Base-by-base conservation (phyloP, 2,329 filamentous ascomycete genomes). In the Bipolaris gigantea region DNA sequence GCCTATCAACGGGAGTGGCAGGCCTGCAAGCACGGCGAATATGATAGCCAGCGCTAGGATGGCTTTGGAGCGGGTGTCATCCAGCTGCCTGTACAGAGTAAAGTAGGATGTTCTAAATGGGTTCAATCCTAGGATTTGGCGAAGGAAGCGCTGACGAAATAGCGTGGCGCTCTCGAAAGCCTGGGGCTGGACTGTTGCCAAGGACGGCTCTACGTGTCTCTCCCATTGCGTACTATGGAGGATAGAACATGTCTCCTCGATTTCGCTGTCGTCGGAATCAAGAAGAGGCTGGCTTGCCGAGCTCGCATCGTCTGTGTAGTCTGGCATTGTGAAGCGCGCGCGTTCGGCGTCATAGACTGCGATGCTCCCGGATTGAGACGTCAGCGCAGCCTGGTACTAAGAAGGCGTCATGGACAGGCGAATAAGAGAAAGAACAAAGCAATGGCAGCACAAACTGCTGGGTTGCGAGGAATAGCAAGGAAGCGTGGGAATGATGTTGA, bases 1-100 rank as follows among this genome's bases (percentile, higher is more conserved):
- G 34, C 82, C 84, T 67, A 87, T 83, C n/a, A 87, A 73, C 83
- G 85, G 55, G 27, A 86, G 82, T 1, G 84, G 84, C 6, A 84
- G 75, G 36, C 84, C 84, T 15, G 83, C 80, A 11, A 78, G 80
- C 35, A 83, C 79, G 36, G 83, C 79, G 19, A 75, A 66, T 5
- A 76, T 7, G 15, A 74, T 65, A 5, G 71, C 77, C 13, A 64
- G 48, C 13, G 62, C 51, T 2, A 77, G 66, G 10, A 76, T 71
- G 1, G 57, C 23, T 58, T 71, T 68, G 56, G 77, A 79, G 23
- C 68, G 61, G n/a, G 64, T 48, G 40, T 76, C 74, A 32, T 78
- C 73, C 56, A 82, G 61, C 9, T 77, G 73, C 19, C 74, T 70
- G 63, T 79, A 82, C 0, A 82, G 72, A 18, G 76, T 71, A 48